Percentiles rank a stretch among this genome's conserved stretches.
Evolutionary conservation across 1,284 basidiomycete genomes (phyloP).

Genomic region (Pyrrhoderma lamaoense): DNA sequence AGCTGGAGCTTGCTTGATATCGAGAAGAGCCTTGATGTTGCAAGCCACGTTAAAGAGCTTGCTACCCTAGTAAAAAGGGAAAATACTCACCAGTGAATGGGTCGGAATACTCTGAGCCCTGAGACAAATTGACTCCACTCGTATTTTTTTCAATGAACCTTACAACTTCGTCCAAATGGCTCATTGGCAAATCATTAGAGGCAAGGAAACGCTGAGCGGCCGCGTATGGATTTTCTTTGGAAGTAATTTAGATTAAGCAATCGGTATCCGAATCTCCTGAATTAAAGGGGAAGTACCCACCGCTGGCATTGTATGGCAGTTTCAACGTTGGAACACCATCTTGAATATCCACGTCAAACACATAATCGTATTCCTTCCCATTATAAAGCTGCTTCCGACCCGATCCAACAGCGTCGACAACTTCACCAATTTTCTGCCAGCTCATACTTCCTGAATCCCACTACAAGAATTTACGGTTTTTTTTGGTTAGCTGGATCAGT

Average conservation of each 20-base stretch:
- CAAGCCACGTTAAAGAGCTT: neutral
- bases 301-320: slow-evolving; percentile 86
- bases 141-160: slow-evolving; percentile 94
- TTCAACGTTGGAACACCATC: slow-evolving; percentile 92
- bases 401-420: slow-evolving; percentile 89
- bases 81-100: slow-evolving; percentile 77
- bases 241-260: neutral
- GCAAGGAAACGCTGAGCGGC: slow-evolving; percentile 89
- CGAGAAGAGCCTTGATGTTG: slow-evolving; percentile 3
- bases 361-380: slow-evolving; percentile 96
- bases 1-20: neutral
- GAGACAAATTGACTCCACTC: slow-evolving; percentile 63
- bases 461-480: no score
- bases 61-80: neutral
- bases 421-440: slow-evolving; percentile 95
- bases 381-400: slow-evolving; percentile 82
- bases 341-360: slow-evolving; percentile 95
- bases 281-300: slow-evolving; percentile 43
- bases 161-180: slow-evolving; percentile 88
- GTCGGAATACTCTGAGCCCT: slow-evolving; percentile 64
- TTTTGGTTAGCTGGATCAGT: no score
- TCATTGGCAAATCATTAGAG: slow-evolving; percentile 74
- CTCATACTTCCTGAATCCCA: slow-evolving; percentile 67
- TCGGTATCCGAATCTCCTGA: no score
- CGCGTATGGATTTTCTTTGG: slow-evolving; percentile 81